Base-by-base conservation (phyloP, 768 basidiomycete genomes). In the Kwoniella heveanensis region DNA sequence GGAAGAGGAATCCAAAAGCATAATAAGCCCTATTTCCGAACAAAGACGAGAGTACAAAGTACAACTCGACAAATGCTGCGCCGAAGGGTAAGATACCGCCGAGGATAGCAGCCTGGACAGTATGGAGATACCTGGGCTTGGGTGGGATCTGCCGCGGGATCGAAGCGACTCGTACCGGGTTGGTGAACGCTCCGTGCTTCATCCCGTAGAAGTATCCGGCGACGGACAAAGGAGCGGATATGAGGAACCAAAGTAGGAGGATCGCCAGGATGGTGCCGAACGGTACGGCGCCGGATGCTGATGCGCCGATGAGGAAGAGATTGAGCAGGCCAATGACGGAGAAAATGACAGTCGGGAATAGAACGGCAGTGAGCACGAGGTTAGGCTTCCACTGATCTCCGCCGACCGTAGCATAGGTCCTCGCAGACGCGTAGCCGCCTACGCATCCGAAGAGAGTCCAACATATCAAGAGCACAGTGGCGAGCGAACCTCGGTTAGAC, bases 91-190 rank as follows among this genome's bases (percentile, higher is more conserved):
- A 84, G 67, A 96, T 88, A 19, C 95, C 95, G 56, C 90, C 88
- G n/a, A 97, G 85, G 22, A 94, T 73, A 0, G 87, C 86, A 1
- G 92, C 84, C 36, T 86, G 85, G 88, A 88, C 88, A 67, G 88
- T 88, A 49, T 84, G 85, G 51, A 96, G 86, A 77, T 96, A 94
- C 77, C 86, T 90, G 25, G 91, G 91, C 9, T 83, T 79, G 12
- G 91, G 90, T 0, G 95, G 95, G 59, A 98, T 93, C 78, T 97
- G 95, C n/a, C 94, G 86, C 15, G 95, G 95, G 61, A 97, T 98
- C 60, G 87, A 89, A 69, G 95, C 91, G 29, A 93, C 90, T 63
- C 93, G 84, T 39, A 92, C 90, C 12, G 93, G 94, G 75, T 92
- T 86, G n/a, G 83, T 80, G 60, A 96, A 80, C 81, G 83, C 91